Conservation (phyloP, 306 rosid genomes). For the Herpetospermum pedunculosum region DNA sequence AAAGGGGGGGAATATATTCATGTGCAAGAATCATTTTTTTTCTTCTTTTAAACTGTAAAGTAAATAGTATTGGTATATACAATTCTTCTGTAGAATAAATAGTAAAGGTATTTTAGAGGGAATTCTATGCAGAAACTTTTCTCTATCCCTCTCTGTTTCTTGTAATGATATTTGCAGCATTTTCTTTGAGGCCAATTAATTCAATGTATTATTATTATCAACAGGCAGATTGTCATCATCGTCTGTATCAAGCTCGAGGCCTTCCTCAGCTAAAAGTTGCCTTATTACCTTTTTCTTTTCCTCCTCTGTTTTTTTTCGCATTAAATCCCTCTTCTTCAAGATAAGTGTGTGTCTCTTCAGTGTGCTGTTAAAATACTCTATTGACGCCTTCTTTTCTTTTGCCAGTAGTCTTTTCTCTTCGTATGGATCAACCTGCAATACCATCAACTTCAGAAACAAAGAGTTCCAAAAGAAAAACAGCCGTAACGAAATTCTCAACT, state of each 20-base stretch:
- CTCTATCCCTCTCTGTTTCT: neutral
- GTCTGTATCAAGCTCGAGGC: constrained; percentile 85
- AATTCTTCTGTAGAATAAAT: constrained; percentile 15
- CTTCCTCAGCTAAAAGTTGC: constrained; percentile 79
- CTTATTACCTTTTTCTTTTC: constrained; percentile 49
- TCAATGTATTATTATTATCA: constrained; percentile 17
- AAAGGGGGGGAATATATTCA: neutral
- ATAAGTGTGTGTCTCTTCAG: constrained; percentile 72
- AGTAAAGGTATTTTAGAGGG: neutral
- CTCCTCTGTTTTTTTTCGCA: constrained; percentile 73
- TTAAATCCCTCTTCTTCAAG: constrained; percentile 71
- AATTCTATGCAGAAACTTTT: neutral
- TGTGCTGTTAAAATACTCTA: constrained; percentile 56
- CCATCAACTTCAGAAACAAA: constrained; percentile 5
- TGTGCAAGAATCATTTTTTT: neutral
- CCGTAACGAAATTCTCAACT: neutral
- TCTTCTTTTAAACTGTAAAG: neutral
- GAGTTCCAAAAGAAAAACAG: constrained; percentile 15
- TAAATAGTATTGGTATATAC: constrained; percentile 24
- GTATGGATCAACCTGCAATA: constrained; percentile 67
- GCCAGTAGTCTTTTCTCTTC: constrained; percentile 73
- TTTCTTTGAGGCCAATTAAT: constrained; percentile 1
- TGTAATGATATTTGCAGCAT: constrained; percentile 9
- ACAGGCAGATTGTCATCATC: constrained; percentile 34
- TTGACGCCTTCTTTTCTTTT: constrained; percentile 78